Conservation (phyloP, 2,329 filamentous ascomycete genomes). For the Epichloe aotearoae region DNA sequence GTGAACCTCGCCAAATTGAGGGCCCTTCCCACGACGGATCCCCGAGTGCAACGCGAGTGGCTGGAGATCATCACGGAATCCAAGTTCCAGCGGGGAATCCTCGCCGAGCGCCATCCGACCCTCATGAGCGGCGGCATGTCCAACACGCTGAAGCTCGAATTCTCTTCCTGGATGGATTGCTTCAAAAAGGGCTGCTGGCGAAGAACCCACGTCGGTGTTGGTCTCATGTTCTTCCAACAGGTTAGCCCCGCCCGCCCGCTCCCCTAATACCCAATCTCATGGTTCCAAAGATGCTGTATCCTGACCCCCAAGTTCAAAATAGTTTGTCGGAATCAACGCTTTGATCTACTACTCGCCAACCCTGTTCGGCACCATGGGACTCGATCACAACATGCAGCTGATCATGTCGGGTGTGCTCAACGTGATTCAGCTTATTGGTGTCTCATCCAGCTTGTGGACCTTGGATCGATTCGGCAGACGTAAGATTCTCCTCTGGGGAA, state of each 20-base stretch:
- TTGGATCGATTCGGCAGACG: constrained; percentile 17
- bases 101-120: constrained; percentile 19
- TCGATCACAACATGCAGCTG: constrained; percentile 21
- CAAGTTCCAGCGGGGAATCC: constrained; percentile 14
- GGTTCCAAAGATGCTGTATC: not conserved
- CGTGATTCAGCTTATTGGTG: constrained; percentile 19
- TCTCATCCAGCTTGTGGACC: constrained; percentile 31
- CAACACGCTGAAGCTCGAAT: constrained; percentile 29
- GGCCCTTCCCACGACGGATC: constrained; percentile 10
- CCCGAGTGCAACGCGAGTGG: constrained; percentile 12
- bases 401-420: constrained; percentile 20
- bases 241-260: constrained; percentile 15
- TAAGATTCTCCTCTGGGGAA: constrained; percentile 14
- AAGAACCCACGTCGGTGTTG: constrained; percentile 30
- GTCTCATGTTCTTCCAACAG: constrained; percentile 46
- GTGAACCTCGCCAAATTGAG: constrained; percentile 12
- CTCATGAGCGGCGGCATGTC: constrained; percentile 20
- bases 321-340: constrained; percentile 23
- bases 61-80: constrained; percentile 15
- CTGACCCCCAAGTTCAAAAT: not conserved
- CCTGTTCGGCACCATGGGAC: constrained; percentile 42
- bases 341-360: constrained; percentile 45
- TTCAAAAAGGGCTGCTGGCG: constrained; percentile 36
- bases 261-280: not conserved
- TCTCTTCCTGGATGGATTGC: constrained; percentile 35